Conservation (phyloP, 352 stramenopile species). For the Plasmopara halstedii region DNA sequence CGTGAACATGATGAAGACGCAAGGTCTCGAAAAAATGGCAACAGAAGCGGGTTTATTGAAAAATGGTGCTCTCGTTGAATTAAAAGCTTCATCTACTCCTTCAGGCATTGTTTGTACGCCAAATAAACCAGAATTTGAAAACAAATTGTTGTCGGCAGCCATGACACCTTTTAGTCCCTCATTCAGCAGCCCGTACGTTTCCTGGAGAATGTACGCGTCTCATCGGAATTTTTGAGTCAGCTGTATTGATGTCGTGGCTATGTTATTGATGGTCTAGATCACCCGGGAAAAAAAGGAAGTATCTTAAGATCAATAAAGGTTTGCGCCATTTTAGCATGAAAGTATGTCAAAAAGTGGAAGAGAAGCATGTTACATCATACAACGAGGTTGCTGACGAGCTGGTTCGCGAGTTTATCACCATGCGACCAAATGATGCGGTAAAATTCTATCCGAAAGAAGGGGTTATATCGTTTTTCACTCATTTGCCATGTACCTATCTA, state of each 20-base stretch:
- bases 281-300: conserved; percentile 71
- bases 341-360: conserved; percentile 95
- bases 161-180: conserved; percentile 27
- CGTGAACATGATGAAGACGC: conserved; percentile 79
- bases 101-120: conserved; percentile 5
- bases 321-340: conserved; percentile 95
- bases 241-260: conserved; percentile 4
- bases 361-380: conserved; percentile 93
- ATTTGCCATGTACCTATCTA: not conserved
- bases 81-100: conserved; percentile 24
- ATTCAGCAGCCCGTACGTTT: conserved; percentile 55
- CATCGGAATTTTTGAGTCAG: not conserved
- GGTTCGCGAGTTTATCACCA: conserved; percentile 83
- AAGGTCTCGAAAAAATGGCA: conserved; percentile 78
- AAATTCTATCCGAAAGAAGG: conserved; percentile 1
- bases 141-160: conserved; percentile 7
- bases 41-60: conserved; percentile 71
- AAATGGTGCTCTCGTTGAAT: conserved; percentile 56
- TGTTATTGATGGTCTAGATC: conserved; percentile 19
- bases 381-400: conserved; percentile 94
- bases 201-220: not conserved
- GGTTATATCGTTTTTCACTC: not conserved
- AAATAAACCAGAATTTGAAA: conserved; percentile 5
- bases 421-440: conserved; percentile 72
- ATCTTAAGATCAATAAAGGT: conserved; percentile 86